phyloP scores from a whole-genome alignment of 2,329 filamentous ascomycete species.

The Verticillium albo-atrum region DNA sequence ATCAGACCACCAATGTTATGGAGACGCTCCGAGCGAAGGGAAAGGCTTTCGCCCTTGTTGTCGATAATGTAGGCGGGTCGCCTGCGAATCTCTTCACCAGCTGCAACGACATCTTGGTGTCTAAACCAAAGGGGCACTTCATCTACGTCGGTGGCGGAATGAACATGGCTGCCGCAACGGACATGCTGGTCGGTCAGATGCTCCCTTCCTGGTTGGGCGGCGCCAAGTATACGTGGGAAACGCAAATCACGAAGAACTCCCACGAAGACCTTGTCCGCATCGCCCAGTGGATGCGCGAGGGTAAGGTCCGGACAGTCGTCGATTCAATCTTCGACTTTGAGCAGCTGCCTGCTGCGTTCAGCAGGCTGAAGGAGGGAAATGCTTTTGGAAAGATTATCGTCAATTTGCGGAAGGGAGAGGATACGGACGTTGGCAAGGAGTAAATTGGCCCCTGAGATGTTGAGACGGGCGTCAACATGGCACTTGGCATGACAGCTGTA shows the following conservation, averaged over 20 bases:
- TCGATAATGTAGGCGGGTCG: conserved; percentile 53
- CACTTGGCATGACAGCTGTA: too few species aligned
- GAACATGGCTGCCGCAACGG: conserved; percentile 16
- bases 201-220: conserved; percentile 31
- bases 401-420: background rate
- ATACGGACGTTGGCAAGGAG: background rate
- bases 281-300: conserved; percentile 50
- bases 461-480: too few species aligned
- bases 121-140: conserved; percentile 37
- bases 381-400: conserved; percentile 56
- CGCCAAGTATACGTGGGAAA: conserved; percentile 34
- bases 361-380: conserved; percentile 52
- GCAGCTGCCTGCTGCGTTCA: conserved; percentile 51
- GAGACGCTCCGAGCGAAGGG: conserved; percentile 39
- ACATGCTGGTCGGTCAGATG: conserved; percentile 17
- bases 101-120: conserved; percentile 43
- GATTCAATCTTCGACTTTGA: conserved; percentile 53
- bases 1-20: conserved; percentile 45
- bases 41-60: conserved; percentile 41
- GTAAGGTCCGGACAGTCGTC: conserved; percentile 50
- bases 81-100: conserved; percentile 46
- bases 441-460: too few species aligned
- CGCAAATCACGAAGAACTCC: conserved; percentile 33
- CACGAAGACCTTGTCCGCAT: conserved; percentile 43
- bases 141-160: conserved; percentile 42